A percentile compares a stretch with the other conserved stretches of the same genome.
phyloP scores from a whole-genome alignment of 2,329 filamentous ascomycete species.

The Teratosphaeria viscida region DNA sequence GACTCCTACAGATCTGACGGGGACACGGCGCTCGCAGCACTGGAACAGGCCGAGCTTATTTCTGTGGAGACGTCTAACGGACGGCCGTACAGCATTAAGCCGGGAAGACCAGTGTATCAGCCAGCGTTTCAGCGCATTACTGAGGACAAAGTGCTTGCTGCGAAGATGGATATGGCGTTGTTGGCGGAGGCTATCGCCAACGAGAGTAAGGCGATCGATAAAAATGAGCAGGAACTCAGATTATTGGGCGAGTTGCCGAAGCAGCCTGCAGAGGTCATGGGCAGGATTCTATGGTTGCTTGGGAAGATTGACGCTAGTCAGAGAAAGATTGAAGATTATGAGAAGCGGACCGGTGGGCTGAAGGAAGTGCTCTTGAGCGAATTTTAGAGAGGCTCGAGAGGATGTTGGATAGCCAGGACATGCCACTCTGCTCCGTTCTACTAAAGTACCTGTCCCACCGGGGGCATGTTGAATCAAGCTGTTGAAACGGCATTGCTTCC shows the following conservation, averaged over 20 bases:
- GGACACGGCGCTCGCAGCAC: constrained; percentile 64
- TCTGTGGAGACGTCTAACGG: constrained; percentile 62
- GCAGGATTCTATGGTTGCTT: constrained; percentile 62
- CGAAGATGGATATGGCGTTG: constrained; percentile 58
- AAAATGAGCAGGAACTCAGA: constrained; percentile 66
- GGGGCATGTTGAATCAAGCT: neutral
- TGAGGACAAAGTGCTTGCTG: constrained; percentile 60
- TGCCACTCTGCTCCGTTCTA: neutral
- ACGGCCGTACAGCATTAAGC: constrained; percentile 64
- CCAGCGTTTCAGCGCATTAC: constrained; percentile 68
- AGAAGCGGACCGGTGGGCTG: constrained; percentile 58
- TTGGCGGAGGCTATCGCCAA: constrained; percentile 58
- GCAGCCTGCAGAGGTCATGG: constrained; percentile 56
- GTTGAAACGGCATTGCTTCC: neutral
- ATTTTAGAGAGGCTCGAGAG: constrained; percentile 13
- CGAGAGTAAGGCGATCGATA: constrained; percentile 65
- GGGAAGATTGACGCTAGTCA: constrained; percentile 65
- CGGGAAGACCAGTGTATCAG: constrained; percentile 77
- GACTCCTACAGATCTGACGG: constrained; percentile 63
- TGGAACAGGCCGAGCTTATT: constrained; percentile 81
- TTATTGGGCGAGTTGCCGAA: constrained; percentile 60
- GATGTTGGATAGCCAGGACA: neutral
- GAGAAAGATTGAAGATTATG: constrained; percentile 60
- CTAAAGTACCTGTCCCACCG: neutral
- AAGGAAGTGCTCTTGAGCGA: constrained; percentile 59